Conservation (phyloP, 495 filamentous ascomycete genomes). For the Xylaria venustula region DNA sequence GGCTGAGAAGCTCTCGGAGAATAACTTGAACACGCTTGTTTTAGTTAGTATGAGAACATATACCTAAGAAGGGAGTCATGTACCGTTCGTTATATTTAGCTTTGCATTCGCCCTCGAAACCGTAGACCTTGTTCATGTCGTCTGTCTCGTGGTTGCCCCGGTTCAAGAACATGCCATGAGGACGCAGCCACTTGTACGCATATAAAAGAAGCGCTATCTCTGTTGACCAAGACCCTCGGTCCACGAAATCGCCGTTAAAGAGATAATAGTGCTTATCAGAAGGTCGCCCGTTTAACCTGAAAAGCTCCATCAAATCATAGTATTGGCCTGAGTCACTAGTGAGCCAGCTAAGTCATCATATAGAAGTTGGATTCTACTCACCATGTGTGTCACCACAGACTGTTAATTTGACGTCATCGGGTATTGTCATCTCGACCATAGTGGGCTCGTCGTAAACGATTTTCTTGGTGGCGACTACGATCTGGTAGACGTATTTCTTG, state of each 20-base stretch:
- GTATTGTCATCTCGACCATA: constrained; percentile 91
- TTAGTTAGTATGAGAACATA: constrained; percentile 18
- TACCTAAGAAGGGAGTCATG: neutral
- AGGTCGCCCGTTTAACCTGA: constrained; percentile 84
- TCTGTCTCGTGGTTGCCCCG: constrained; percentile 99
- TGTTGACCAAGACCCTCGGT: constrained; percentile 95
- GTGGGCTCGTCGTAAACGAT: constrained; percentile 90
- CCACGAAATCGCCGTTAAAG: constrained; percentile 99
- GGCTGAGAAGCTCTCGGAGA: constrained; percentile 97
- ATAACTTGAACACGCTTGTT: constrained; percentile 79
- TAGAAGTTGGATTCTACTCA: constrained; percentile 33
- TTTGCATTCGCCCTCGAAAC: constrained; percentile 97
- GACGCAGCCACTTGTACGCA: constrained; percentile 93
- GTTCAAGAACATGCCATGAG: constrained; percentile 89
- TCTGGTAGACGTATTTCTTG: constrained; percentile 96
- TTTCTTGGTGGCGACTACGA: constrained; percentile 83
- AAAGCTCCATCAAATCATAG: constrained; percentile 95
- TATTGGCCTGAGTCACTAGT: constrained; percentile 72
- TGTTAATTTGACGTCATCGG: constrained; percentile 73
- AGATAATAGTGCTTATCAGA: constrained; percentile 85
- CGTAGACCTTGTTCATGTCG: constrained; percentile 99
- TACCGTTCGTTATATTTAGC: constrained; percentile 92
- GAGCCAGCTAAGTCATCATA: constrained; percentile 11
- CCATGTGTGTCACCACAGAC: constrained; percentile 98
- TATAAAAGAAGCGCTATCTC: constrained; percentile 94